phyloP scores from a whole-genome alignment of 345 rosid genomes.

The Eucalyptus curtisii region DNA sequence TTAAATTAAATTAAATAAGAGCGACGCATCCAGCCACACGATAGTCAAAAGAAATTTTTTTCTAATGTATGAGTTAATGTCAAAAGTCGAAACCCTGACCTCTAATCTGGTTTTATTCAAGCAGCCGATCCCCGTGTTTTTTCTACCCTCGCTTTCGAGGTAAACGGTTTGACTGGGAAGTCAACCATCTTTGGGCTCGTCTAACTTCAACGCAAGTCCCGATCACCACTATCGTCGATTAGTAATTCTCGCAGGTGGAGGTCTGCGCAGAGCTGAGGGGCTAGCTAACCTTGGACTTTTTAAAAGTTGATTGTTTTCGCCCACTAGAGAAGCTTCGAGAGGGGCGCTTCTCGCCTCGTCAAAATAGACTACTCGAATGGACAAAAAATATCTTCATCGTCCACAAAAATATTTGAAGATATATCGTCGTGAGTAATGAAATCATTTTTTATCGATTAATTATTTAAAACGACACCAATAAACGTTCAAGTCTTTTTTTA shows the following conservation, averaged over 20 bases:
- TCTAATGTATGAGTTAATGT: neutral
- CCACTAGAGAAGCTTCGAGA: neutral
- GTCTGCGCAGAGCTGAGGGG: neutral
- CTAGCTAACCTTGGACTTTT: neutral
- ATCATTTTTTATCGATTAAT: fast-evolving
- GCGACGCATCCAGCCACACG: neutral
- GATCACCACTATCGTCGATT: neutral
- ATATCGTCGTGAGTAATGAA: fast-evolving
- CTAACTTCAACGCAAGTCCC: neutral
- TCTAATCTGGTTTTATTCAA: neutral
- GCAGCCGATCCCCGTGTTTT: neutral
- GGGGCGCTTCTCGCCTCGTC: neutral
- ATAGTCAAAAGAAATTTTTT: neutral
- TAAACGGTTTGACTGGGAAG: neutral
- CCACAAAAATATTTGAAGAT: fast-evolving
- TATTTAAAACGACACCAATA: too few species aligned
- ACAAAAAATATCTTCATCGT: too few species aligned
- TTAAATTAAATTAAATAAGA: too few species aligned
- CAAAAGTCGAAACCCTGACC: neutral
- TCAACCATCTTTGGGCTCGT: neutral
- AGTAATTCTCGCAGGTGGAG: neutral
- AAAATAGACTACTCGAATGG: too few species aligned
- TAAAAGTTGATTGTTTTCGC: fast-evolving
- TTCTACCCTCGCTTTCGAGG: neutral
- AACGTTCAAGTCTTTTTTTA: fast-evolving